A percentile compares a stretch with the other conserved stretches of the same genome.
phyloP scores from a whole-genome alignment of 2,329 filamentous ascomycete genomes.

The Colletotrichum caudatum region DNA sequence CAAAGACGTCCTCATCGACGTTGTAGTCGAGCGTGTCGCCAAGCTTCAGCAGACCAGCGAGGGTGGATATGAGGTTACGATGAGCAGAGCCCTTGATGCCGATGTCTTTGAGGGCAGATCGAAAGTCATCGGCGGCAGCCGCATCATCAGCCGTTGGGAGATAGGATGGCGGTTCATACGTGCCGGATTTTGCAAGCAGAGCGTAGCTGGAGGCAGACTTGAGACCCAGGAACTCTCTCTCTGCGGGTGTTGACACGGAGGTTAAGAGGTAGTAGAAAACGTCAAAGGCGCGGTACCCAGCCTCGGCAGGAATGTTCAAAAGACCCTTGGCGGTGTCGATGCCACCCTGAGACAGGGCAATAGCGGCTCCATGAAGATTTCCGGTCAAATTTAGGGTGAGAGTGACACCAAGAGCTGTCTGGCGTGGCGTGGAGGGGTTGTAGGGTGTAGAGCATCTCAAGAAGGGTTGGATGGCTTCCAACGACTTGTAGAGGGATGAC shows the following conservation, averaged over 20 bases:
- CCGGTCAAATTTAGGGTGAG: slow-evolving; percentile 86
- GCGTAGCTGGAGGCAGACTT: slow-evolving; percentile 81
- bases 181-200: slow-evolving; percentile 84
- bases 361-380: slow-evolving; percentile 78
- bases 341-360: slow-evolving; percentile 87
- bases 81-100: slow-evolving; percentile 91
- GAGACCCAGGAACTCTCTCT: slow-evolving; percentile 88
- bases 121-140: slow-evolving; percentile 93
- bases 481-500: slow-evolving; percentile 78
- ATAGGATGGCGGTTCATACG: slow-evolving; percentile 87
- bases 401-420: slow-evolving; percentile 83
- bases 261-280: slow-evolving; percentile 98
- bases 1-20: slow-evolving; percentile 85
- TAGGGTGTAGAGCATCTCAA: slow-evolving; percentile 87
- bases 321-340: slow-evolving; percentile 87
- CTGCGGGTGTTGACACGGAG: slow-evolving; percentile 87
- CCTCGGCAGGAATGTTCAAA: slow-evolving; percentile 80
- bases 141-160: slow-evolving; percentile 93
- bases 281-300: slow-evolving; percentile 92
- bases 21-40: slow-evolving; percentile 90
- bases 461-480: slow-evolving; percentile 88
- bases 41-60: slow-evolving; percentile 89
- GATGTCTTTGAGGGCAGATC: slow-evolving; percentile 86
- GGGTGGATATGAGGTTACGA: slow-evolving; percentile 84
- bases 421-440: slow-evolving; percentile 85